Evolutionary conservation across 441 rosid species (phyloP).

Genomic region (Gossypium davidsonii): DNA sequence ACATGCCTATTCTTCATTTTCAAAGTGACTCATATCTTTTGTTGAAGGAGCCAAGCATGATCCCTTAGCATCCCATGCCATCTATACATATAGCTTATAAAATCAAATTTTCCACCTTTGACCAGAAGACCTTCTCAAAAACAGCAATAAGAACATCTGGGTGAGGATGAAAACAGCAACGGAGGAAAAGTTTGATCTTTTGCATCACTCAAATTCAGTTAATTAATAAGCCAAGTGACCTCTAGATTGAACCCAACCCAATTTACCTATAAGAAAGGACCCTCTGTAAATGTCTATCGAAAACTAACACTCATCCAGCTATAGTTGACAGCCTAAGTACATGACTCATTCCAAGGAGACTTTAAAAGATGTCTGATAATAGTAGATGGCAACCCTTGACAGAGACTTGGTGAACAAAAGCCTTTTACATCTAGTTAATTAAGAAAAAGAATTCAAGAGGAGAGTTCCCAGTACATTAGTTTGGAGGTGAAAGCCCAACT

Average conservation of each 20-base stretch:
- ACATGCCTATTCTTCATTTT: neutral
- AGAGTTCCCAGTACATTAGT: neutral
- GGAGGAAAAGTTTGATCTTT: neutral
- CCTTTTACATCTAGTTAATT: neutral
- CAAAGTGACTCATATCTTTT: neutral
- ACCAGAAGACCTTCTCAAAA: neutral
- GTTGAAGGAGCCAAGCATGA: neutral
- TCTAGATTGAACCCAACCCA: neutral
- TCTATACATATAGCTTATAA: neutral
- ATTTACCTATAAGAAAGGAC: neutral
- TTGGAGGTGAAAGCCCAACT: slow-evolving; percentile 1
- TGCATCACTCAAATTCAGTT: neutral
- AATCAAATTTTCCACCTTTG: slow-evolving; percentile 1
- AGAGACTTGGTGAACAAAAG: neutral
- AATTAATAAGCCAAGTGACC: neutral
- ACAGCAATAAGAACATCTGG: neutral
- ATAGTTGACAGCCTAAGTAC: neutral
- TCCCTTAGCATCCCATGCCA: neutral
- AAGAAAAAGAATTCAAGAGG: neutral
- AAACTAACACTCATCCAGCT: neutral
- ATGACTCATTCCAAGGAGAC: neutral
- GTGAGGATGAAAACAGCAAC: neutral
- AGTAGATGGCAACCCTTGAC: neutral
- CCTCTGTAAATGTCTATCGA: neutral
- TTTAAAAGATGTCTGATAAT: neutral